Percentiles rank a stretch among this genome's conserved stretches.
These are phyloP conservation scores for Nigrospora sphaerica DNA, from an alignment of 2,329 filamentous ascomycete genomes.

Conservation along the genomic window DNA sequence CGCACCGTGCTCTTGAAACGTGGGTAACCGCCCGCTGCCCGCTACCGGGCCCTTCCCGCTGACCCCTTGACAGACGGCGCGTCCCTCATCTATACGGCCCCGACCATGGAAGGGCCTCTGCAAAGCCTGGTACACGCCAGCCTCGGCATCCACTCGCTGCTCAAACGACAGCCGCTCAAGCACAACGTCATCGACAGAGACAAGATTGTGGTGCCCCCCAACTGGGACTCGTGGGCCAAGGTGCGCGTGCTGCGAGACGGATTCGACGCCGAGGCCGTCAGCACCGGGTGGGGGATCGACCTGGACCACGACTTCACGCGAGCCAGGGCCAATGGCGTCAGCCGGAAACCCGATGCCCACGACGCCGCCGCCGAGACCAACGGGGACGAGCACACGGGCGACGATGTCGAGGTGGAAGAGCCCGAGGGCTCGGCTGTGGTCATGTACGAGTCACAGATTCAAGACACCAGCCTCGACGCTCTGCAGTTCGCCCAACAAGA, in stretches of 20 bases:
- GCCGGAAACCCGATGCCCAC: background rate
- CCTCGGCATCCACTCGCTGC: constrained; percentile 75
- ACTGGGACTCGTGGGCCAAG: constrained; percentile 99
- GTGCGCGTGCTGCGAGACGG: constrained; percentile 86
- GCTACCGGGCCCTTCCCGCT: constrained; percentile 1
- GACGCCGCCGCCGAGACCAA: constrained; percentile 10
- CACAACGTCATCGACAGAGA: constrained; percentile 91
- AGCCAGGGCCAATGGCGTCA: constrained; percentile 16
- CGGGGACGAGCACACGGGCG: constrained; percentile 12
- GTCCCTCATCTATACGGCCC: constrained; percentile 78
- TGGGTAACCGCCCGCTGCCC: constrained; percentile 35
- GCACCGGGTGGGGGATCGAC: constrained; percentile 78
- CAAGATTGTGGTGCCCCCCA: constrained; percentile 88
- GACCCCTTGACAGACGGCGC: constrained; percentile 55
- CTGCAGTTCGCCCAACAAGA: constrained; percentile 45
- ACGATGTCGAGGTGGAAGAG: constrained; percentile 22
- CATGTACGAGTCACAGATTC: constrained; percentile 73
- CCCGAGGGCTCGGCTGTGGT: constrained; percentile 57
- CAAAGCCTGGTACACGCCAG: constrained; percentile 78
- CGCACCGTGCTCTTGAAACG: constrained; percentile 83
- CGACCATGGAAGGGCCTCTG: constrained; percentile 68
- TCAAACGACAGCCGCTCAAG: constrained; percentile 72
- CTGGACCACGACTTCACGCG: constrained; percentile 50
- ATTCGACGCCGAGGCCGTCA: constrained; percentile 85
- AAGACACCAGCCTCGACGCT: constrained; percentile 62